Conservation (phyloP, 768 basidiomycete species). For the Dictyophora rubrovolvata region DNA sequence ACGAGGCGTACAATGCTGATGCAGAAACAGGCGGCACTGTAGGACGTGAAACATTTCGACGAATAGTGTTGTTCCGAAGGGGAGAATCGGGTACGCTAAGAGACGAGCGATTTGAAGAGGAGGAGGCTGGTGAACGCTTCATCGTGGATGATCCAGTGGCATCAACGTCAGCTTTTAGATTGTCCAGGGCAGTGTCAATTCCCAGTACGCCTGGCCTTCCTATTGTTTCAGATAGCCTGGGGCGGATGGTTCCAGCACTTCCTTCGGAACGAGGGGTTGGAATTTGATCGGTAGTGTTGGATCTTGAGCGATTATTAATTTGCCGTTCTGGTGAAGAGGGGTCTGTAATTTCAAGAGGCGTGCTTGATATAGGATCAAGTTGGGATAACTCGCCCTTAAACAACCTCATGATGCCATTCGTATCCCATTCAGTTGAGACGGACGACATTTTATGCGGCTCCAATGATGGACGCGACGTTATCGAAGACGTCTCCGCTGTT, state of each 20-base stretch:
- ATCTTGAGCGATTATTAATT: slow-evolving; percentile 18
- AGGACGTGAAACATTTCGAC: not conserved
- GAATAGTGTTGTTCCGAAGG: not conserved
- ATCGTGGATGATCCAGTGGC: not conserved
- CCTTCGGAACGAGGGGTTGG: not conserved
- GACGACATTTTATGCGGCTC: slow-evolving; percentile 6
- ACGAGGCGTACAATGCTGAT: slow-evolving; percentile 1
- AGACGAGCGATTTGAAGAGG: not conserved
- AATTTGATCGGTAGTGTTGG: slow-evolving; percentile 24
- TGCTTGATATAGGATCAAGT: slow-evolving; percentile 44
- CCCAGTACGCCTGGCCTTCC: not conserved
- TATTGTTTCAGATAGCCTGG: not conserved
- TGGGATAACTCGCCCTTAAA: slow-evolving; percentile 65
- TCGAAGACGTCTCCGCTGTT: not conserved
- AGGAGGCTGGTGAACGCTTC: not conserved
- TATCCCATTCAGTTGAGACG: slow-evolving; percentile 29
- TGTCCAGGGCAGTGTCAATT: not conserved
- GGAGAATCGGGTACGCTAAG: not conserved
- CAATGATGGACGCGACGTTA: not conserved
- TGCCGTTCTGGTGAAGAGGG: slow-evolving; percentile 50
- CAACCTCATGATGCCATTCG: slow-evolving; percentile 55
- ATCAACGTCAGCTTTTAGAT: not conserved
- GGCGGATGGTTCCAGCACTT: not conserved
- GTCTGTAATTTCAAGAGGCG: slow-evolving; percentile 53
- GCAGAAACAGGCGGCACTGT: slow-evolving; percentile 1